Conservation (phyloP, 257 asterid species). For the Nicotiana obtusifolia region DNA sequence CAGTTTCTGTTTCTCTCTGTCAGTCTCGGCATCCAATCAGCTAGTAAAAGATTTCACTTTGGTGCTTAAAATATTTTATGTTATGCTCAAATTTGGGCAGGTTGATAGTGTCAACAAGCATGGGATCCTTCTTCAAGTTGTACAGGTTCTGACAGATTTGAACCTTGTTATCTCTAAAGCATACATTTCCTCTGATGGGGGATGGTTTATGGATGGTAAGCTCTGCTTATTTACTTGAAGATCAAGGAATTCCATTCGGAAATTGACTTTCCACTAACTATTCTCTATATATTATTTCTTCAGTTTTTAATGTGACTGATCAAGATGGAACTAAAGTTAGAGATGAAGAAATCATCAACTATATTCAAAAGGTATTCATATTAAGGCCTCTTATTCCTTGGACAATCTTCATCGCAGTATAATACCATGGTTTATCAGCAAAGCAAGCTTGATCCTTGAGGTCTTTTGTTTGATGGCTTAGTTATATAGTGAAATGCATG, state of each 20-base stretch:
- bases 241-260: not conserved
- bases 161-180: conserved; percentile 72
- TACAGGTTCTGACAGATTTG: conserved; percentile 74
- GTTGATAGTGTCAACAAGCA: conserved; percentile 71
- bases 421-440: not conserved
- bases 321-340: conserved; percentile 51
- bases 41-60: not conserved
- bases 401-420: not conserved
- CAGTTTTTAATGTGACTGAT: conserved; percentile 70
- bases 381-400: not conserved
- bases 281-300: not conserved
- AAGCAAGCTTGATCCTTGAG: not conserved
- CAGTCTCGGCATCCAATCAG: not conserved
- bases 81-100: conserved; percentile 25
- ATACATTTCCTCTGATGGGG: conserved; percentile 77
- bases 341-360: conserved; percentile 45
- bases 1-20: not conserved
- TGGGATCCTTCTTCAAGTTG: conserved; percentile 69
- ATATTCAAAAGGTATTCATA: conserved; percentile 53
- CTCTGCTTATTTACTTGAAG: not conserved
- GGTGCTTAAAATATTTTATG: not conserved
- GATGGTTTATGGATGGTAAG: conserved; percentile 89
- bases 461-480: not conserved
- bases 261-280: not conserved
- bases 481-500: not conserved